Evolutionary conservation across 306 rosid genomes (phyloP).

Genomic region (Mimosa bimucronata): DNA sequence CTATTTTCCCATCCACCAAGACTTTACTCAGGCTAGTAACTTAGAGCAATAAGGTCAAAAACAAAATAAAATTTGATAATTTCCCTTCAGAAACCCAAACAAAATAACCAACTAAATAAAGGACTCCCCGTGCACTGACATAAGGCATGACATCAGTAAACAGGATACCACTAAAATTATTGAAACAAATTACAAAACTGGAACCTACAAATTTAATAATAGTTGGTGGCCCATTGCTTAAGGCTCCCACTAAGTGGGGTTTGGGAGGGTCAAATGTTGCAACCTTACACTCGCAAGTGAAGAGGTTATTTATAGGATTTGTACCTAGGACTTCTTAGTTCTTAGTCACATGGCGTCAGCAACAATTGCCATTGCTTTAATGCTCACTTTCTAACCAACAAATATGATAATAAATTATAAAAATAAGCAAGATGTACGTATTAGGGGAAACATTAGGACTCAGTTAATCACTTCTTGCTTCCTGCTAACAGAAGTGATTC

Average conservation of each 20-base stretch:
- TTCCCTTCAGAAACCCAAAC: neutral
- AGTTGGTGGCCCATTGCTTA: too few relatives aligned
- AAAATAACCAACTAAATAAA: too few relatives aligned
- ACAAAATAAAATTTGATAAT: neutral
- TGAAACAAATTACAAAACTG: neutral
- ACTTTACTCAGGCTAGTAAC: neutral
- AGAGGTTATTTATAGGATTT: too few relatives aligned
- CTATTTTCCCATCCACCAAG: neutral
- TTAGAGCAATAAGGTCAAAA: neutral
- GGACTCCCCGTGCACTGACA: conserved; percentile 9
- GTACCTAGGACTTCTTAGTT: too few relatives aligned
- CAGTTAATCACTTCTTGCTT: conserved; percentile 43
- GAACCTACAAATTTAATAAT: neutral
- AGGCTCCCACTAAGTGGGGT: too few relatives aligned
- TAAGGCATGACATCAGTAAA: neutral
- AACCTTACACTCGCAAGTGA: too few relatives aligned
- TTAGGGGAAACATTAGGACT: conserved; percentile 56
- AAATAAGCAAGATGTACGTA: conserved; percentile 50
- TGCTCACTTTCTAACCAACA: neutral
- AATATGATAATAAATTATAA: neutral
- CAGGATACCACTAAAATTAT: neutral
- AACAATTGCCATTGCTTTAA: too few relatives aligned
- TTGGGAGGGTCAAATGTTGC: too few relatives aligned
- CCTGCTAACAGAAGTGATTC: conserved; percentile 54
- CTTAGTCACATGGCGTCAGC: too few relatives aligned